Evolutionary conservation across 2,329 filamentous ascomycete species (phyloP), one percentile per base, ranked within the genome.

Genomic region (Talaromyces funiculosus): DNA sequence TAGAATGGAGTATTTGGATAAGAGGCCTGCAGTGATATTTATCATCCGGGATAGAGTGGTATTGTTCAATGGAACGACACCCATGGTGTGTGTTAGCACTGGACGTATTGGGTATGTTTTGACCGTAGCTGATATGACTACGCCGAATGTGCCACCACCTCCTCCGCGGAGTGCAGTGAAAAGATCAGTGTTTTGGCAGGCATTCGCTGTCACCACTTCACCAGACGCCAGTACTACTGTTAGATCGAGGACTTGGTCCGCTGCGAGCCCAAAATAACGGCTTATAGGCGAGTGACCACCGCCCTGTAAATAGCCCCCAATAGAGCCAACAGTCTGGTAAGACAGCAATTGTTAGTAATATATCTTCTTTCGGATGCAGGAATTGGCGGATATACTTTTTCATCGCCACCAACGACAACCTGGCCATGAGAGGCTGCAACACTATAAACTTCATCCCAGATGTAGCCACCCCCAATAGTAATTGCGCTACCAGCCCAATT

Each of bases 1-100:
- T 2, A 78, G 81, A 1, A 77, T 74, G 4, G 80, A 73, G 0
- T 70, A 69, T 7, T 69, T 69, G 60, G 81, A 77, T 0, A 75
- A 70, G 67, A 84, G 75, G 1, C 80, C 76, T 62, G 81, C 81
- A 43, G 80, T 74, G 0, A 82, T 86, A 47, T 76, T 76, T 1
- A 87, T 70, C 0, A 85, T 86, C 85, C 84, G 88, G 72, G 84
- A 87, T 1, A 88, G 73, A 55, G 87, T 85, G 0, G 74, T 62
- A 63, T 87, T 82, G 33, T 79, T 64, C 0, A 67, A 67, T 0
- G 74, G 76, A 6, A 75, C 80, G 0, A 83, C 83, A 63, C 16
- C 80, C 66, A 20, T 76, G 62, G 3, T 84, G 83, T n/a, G 69
- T 67, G 0, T 77, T 80, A 9, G 80, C 82, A 18, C 87, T 76